Conservation (phyloP, 352 stramenopile species). For the Phytophthora hybrid region DNA sequence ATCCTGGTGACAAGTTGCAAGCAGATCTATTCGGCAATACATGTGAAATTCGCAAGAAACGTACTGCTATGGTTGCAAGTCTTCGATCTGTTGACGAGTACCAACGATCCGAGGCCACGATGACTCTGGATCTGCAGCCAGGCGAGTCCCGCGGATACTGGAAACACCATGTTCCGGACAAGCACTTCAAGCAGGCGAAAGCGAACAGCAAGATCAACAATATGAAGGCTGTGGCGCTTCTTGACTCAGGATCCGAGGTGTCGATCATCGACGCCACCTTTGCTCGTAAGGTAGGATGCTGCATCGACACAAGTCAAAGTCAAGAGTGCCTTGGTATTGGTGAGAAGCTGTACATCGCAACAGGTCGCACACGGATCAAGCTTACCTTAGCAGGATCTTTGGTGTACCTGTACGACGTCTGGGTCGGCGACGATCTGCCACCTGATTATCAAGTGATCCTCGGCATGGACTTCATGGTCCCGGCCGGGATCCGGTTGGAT, state of each 20-base stretch:
- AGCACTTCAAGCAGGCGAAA: background rate
- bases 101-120: too few relatives aligned
- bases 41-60: background rate
- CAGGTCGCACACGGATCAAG: background rate
- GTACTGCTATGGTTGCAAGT: too few relatives aligned
- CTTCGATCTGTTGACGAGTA: too few relatives aligned
- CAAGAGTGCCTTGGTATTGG: background rate
- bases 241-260: background rate
- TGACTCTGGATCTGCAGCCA: too few relatives aligned
- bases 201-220: background rate
- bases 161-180: background rate
- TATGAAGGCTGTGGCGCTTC: background rate
- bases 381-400: background rate
- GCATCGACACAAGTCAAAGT: background rate
- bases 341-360: background rate
- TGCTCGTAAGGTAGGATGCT: background rate
- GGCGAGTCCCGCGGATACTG: background rate
- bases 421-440: background rate
- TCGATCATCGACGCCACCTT: background rate
- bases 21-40: background rate
- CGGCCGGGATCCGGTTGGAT: background rate
- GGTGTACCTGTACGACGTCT: background rate
- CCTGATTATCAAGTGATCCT: background rate
- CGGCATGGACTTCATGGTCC: background rate
- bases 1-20: too few relatives aligned